Evolutionary conservation across 345 rosid genomes (phyloP).

Genomic region (Lepidium didymum): DNA sequence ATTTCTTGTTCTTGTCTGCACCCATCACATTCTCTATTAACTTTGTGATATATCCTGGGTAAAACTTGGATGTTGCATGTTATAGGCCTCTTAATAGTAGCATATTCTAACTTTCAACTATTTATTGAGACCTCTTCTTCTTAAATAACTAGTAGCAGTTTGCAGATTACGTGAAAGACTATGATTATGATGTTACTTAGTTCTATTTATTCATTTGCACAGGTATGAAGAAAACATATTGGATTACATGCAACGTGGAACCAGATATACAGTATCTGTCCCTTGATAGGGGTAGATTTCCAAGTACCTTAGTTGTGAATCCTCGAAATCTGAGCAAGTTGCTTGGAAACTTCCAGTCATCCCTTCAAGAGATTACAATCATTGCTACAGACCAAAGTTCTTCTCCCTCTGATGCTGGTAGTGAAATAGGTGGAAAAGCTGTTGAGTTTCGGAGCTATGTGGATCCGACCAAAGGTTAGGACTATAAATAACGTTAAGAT

Average conservation of each 20-base stretch:
- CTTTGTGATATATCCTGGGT: neutral
- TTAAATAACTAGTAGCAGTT: neutral
- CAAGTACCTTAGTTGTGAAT: constrained; percentile 65
- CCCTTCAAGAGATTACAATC: constrained; percentile 91
- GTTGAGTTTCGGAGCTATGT: constrained; percentile 89
- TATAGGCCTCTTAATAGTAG: neutral
- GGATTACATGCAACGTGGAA: constrained; percentile 90
- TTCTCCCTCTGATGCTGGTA: constrained; percentile 62
- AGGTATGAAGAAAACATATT: constrained; percentile 78
- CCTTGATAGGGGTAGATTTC: constrained; percentile 71
- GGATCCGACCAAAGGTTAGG: constrained; percentile 77
- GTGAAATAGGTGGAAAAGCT: constrained; percentile 85
- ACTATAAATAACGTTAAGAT: neutral
- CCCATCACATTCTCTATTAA: neutral
- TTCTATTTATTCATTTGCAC: constrained; percentile 2
- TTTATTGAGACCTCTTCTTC: neutral
- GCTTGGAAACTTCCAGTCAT: constrained; percentile 89
- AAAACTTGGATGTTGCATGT: neutral
- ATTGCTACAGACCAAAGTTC: constrained; percentile 70
- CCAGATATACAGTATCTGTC: constrained; percentile 79
- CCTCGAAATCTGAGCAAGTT: constrained; percentile 81
- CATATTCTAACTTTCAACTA: neutral
- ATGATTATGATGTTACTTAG: neutral
- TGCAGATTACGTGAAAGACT: neutral
- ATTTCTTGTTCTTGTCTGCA: neutral